phyloP scores from a whole-genome alignment of 2,329 filamentous ascomycete species.

The Mollisia scopiformis region DNA sequence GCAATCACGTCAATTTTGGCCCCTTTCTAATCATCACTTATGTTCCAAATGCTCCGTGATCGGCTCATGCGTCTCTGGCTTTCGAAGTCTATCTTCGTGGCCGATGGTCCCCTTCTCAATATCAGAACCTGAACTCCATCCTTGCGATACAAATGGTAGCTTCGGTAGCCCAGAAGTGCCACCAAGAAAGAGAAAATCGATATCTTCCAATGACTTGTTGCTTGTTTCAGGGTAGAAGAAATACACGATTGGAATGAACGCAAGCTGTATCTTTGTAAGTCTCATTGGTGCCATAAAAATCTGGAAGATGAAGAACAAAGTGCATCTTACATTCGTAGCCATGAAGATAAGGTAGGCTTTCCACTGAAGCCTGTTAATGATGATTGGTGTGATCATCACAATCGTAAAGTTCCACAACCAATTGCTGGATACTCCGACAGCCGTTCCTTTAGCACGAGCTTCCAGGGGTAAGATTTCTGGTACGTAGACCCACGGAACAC shows the following conservation, averaged over 20 bases:
- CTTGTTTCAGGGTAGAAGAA: slow-evolving; percentile 1
- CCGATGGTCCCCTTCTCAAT: too few relatives aligned
- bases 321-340: slow-evolving; percentile 15
- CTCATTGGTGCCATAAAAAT: background rate
- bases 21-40: background rate
- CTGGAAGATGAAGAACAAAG: background rate
- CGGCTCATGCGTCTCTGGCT: background rate
- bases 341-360: slow-evolving; percentile 57
- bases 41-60: background rate
- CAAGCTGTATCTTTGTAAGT: background rate
- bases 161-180: background rate
- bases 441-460: slow-evolving; percentile 36
- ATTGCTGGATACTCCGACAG: slow-evolving; percentile 38
- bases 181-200: background rate
- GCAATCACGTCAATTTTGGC: background rate
- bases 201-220: background rate
- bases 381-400: slow-evolving; percentile 55
- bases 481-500: slow-evolving; percentile 41
- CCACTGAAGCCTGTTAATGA: slow-evolving; percentile 51
- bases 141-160: too few relatives aligned
- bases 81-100: too few relatives aligned
- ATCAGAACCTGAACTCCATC: too few relatives aligned
- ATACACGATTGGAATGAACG: background rate
- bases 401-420: slow-evolving; percentile 41
- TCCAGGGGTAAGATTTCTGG: slow-evolving; percentile 40